These are phyloP conservation scores for Puya raimondii DNA, from an alignment of 176 grass and related monocot genomes.

Conservation along the genomic window DNA sequence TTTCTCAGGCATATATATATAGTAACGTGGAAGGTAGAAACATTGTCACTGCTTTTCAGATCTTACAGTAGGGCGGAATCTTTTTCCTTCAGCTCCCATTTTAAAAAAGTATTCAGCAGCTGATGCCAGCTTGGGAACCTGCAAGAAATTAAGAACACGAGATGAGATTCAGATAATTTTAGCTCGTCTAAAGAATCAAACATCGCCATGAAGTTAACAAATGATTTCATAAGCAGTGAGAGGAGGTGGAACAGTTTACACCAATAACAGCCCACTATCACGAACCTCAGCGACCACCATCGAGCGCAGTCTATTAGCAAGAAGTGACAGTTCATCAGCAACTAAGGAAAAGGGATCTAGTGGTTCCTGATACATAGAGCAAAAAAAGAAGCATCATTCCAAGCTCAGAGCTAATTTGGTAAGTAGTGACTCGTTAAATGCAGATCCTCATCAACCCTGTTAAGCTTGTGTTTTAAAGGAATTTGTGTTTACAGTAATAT, in stretches of 20 bases:
- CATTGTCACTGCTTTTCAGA: neutral
- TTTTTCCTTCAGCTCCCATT: conserved; percentile 83
- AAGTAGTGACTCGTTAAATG: neutral
- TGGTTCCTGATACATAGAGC: conserved; percentile 28
- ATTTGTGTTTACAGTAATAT: neutral
- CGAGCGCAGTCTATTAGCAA: conserved; percentile 73
- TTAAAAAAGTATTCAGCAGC: conserved; percentile 94
- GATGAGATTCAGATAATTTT: neutral
- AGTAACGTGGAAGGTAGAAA: too few species aligned
- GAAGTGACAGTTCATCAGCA: conserved; percentile 70
- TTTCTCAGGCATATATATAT: too few species aligned
- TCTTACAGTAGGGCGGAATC: conserved; percentile 87
- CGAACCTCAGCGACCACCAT: conserved; percentile 79
- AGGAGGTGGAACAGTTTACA: too few species aligned
- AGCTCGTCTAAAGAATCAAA: neutral
- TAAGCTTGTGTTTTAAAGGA: neutral
- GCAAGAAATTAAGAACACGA: conserved; percentile 14
- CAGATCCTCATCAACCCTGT: neutral
- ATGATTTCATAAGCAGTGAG: neutral
- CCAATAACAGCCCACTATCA: too few species aligned
- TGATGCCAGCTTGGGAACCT: conserved; percentile 93
- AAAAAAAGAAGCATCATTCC: neutral
- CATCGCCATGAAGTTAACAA: neutral
- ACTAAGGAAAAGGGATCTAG: conserved; percentile 86
- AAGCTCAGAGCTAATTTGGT: too few species aligned